Percentiles rank a stretch among this genome's conserved stretches.
phyloP scores from a whole-genome alignment of 129 eudicot genomes.

The Calendula officinalis region DNA sequence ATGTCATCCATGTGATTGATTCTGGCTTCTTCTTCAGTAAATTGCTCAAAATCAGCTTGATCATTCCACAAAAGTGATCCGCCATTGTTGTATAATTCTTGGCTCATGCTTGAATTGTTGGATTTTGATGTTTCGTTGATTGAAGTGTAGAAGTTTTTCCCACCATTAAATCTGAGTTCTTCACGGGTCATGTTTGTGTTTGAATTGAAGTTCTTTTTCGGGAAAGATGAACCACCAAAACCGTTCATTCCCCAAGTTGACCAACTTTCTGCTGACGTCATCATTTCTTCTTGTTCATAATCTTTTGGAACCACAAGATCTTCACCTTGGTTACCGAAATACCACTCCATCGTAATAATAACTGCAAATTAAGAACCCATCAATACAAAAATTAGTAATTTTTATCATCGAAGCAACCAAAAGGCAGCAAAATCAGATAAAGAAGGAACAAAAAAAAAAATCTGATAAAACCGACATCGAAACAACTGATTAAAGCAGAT shows the following conservation, averaged over 20 bases:
- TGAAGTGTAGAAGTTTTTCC: constrained; percentile 36
- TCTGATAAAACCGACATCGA: background rate
- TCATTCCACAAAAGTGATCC: constrained; percentile 37
- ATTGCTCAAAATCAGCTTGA: constrained; percentile 41
- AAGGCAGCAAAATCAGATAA: background rate
- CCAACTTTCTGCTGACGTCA: constrained; percentile 55
- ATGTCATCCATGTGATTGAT: constrained; percentile 63
- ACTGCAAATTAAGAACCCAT: background rate
- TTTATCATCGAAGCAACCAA: background rate
- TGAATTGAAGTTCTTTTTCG: constrained; percentile 22
- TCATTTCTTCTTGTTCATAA: constrained; percentile 43
- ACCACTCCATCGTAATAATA: constrained; percentile 58
- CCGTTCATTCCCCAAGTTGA: constrained; percentile 44
- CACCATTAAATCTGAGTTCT: constrained; percentile 32
- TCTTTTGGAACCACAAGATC: constrained; percentile 66
- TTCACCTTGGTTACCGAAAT: constrained; percentile 37
- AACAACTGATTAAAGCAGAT: background rate
- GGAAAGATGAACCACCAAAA: constrained; percentile 34
- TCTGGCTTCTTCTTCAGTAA: constrained; percentile 39
- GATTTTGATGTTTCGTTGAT: constrained; percentile 31
- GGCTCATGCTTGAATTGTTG: constrained; percentile 37
- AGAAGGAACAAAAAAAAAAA: background rate
- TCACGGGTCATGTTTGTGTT: constrained; percentile 28
- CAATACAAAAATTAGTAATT: constrained; percentile 5
- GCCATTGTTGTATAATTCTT: constrained; percentile 35